Evolutionary conservation across 23 red algal species (phyloP), one percentile per base, ranked within the genome.

Genomic region (Gracilaria vermiculophylla): DNA sequence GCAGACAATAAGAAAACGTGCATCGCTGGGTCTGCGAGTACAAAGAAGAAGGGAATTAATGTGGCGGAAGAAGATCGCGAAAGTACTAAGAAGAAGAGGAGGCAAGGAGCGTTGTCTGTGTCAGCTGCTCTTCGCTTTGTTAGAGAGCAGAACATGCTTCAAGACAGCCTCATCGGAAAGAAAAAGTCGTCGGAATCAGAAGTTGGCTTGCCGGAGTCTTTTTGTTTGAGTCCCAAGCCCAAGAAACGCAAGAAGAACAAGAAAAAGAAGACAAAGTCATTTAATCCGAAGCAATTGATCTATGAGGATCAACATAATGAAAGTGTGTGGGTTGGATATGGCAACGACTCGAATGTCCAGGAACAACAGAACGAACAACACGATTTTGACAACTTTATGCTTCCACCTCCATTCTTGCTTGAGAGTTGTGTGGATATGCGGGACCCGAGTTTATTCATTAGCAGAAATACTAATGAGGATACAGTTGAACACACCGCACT

Each of bases 91-190:
- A 20, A 32, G 67, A 73, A 47, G 16, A 24, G 37, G 32, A 47
- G 39, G 67, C 40, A 40, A 45, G 17, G 42, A 39, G 9, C 42
- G 3, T 27, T n/a, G 47, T 73, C 67, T 47, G 67, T 73, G 1
- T 73, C 67, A 36, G 17, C 67, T 13, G 67, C 67, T 48, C 67
- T 73, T 48, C 67, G 67, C 67, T 73, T 45, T 34, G 67, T 40
- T 1, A 15, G 67, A 28, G 33, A 73, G 23, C 67, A 73, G 36
- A 48, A 73, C 6, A 73, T 73, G 67, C 42, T 73, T 23, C 67
- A 73, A 37, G 67, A 28, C 25, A 40, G n/a, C 32, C 1, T 27
- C 23, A n/a, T 23, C 44, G 42, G 23, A 20, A 73, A 73, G 23
- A 2, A 0, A 15, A 70, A 47, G 32, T 8, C 29, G 0, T 64